phyloP scores from a whole-genome alignment of 768 basidiomycete species.

The Tulasnella sp. region DNA sequence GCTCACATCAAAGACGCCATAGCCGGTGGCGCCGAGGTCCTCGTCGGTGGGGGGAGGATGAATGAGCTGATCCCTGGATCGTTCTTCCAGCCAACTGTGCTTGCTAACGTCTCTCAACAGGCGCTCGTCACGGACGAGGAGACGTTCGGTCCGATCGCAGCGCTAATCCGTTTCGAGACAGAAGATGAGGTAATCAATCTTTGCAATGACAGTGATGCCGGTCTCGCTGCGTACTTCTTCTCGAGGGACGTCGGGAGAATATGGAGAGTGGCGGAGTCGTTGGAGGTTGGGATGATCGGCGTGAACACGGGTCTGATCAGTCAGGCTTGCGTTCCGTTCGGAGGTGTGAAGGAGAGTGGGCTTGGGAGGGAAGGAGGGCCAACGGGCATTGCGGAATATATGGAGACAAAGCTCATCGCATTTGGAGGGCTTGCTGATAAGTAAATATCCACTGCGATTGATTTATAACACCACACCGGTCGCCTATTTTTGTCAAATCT shows the following conservation, averaged over 20 bases:
- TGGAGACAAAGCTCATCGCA: conserved; percentile 69
- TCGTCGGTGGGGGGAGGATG: conserved; percentile 74
- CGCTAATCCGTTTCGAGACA: conserved; percentile 79
- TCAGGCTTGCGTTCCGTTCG: conserved; percentile 74
- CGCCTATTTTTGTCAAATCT: neutral
- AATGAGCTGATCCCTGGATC: conserved; percentile 37
- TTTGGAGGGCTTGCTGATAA: conserved; percentile 51
- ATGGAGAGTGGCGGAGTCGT: conserved; percentile 87
- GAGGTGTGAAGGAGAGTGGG: conserved; percentile 86
- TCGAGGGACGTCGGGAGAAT: conserved; percentile 74
- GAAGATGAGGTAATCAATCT: conserved; percentile 84
- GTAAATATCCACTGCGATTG: neutral
- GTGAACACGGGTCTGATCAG: conserved; percentile 72
- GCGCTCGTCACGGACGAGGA: conserved; percentile 70
- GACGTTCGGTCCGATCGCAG: conserved; percentile 90
- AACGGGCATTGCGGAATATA: conserved; percentile 83
- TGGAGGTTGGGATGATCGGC: conserved; percentile 92
- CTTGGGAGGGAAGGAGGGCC: conserved; percentile 71
- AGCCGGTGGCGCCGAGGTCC: conserved; percentile 69
- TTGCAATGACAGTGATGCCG: conserved; percentile 74
- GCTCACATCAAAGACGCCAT: conserved; percentile 84
- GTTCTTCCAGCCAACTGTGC: conserved; percentile 82
- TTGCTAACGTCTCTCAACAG: conserved; percentile 64
- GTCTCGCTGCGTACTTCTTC: conserved; percentile 93
- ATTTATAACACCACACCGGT: too few species aligned